Conservation (phyloP, 1,284 basidiomycete species). For the Cryptococcus jaspeensis region DNA sequence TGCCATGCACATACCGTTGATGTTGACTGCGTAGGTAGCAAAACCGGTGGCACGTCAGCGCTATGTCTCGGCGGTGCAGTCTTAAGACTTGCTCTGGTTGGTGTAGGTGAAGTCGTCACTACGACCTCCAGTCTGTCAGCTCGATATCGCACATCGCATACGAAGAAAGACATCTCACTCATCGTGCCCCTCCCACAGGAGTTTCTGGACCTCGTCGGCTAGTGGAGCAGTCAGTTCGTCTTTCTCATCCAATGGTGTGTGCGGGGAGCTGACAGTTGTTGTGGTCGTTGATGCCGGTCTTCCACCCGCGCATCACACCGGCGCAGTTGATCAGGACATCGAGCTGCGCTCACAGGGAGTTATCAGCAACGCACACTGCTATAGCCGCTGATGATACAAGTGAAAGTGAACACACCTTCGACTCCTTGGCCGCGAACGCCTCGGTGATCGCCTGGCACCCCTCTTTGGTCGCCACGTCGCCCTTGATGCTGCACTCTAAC, state of each 20-base stretch:
- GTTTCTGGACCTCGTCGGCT: slow-evolving; percentile 38
- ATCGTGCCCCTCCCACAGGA: slow-evolving; percentile 39
- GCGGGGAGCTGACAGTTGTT: slow-evolving; percentile 32
- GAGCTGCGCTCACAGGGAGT: slow-evolving; percentile 15
- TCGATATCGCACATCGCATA: neutral
- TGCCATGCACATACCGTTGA: slow-evolving; percentile 25
- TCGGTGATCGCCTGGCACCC: slow-evolving; percentile 38
- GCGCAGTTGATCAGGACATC: slow-evolving; percentile 48
- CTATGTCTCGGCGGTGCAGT: too few species aligned
- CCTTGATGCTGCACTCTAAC: slow-evolving; percentile 34
- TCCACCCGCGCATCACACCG: slow-evolving; percentile 35
- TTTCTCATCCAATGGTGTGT: neutral
- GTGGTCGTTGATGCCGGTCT: slow-evolving; percentile 29
- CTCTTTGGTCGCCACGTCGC: slow-evolving; percentile 46
- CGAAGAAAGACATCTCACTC: slow-evolving; percentile 22
- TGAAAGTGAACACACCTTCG: slow-evolving; percentile 9
- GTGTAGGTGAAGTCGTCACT: slow-evolving; percentile 41
- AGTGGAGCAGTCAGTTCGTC: neutral
- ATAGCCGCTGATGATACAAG: too few species aligned
- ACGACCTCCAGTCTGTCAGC: too few species aligned
- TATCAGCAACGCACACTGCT: neutral
- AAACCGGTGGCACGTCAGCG: too few species aligned
- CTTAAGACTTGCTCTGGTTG: slow-evolving; percentile 27
- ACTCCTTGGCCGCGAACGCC: slow-evolving; percentile 29
- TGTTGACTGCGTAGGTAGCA: slow-evolving; percentile 22